Evolutionary conservation across 176 grass and related monocot species (phyloP).

Genomic region (Cymbopogon citratus): DNA sequence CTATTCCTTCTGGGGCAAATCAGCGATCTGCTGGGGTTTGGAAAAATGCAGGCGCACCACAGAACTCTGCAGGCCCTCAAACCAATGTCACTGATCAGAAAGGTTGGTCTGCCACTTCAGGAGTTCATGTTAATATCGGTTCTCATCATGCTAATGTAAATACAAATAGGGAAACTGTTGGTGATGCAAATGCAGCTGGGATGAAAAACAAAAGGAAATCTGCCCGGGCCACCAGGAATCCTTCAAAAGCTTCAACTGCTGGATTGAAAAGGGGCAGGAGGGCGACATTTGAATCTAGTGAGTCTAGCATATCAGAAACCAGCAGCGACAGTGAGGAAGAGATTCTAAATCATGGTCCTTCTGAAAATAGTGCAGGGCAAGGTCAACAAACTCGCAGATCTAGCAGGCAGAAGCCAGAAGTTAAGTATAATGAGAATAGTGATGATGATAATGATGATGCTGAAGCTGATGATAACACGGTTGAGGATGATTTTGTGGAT

Average conservation of each 20-base stretch:
- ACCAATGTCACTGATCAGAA: slow-evolving; percentile 33
- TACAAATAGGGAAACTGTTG: slow-evolving; percentile 25
- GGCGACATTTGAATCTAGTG: slow-evolving; percentile 37
- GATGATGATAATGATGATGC: slow-evolving; percentile 32
- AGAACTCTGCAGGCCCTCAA: slow-evolving; percentile 30
- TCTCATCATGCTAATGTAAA: slow-evolving; percentile 29
- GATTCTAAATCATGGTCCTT: slow-evolving; percentile 23
- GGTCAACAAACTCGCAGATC: slow-evolving; percentile 53
- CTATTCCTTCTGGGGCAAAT: slow-evolving; percentile 34
- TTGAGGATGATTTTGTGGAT: slow-evolving; percentile 18
- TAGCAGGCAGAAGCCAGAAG: slow-evolving; percentile 57
- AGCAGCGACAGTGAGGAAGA: slow-evolving; percentile 47
- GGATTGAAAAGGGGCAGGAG: slow-evolving; percentile 57
- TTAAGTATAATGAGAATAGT: slow-evolving; percentile 63
- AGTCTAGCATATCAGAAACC: slow-evolving; percentile 47
- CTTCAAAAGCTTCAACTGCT: slow-evolving; percentile 34
- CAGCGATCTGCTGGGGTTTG: slow-evolving; percentile 32
- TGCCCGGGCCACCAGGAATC: slow-evolving; percentile 16
- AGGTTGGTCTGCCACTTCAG: slow-evolving; percentile 22
- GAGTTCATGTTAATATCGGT: slow-evolving; percentile 26
- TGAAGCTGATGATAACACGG: slow-evolving; percentile 25
- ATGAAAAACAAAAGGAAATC: slow-evolving; percentile 42
- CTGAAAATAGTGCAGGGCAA: slow-evolving; percentile 12
- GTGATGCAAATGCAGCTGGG: background rate
- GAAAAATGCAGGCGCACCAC: slow-evolving; percentile 36